These are phyloP conservation scores for Colletotrichum sp. DNA, from an alignment of 2,329 filamentous ascomycete species.

Conservation along the genomic window DNA sequence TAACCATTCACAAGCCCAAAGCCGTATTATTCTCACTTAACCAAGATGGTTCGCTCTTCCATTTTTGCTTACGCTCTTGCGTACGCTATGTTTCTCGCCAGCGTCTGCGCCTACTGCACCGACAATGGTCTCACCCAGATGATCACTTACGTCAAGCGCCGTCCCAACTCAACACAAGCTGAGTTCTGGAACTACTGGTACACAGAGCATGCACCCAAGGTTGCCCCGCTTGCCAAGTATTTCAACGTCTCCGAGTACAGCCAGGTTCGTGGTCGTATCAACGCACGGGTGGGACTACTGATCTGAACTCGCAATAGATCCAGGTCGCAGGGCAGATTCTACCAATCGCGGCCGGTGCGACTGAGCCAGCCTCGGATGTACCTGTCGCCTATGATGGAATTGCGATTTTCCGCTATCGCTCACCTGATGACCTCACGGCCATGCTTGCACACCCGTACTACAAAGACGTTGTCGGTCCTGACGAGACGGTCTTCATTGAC, in stretches of 20 bases:
- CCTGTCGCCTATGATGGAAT: slow-evolving; percentile 31
- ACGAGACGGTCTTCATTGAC: slow-evolving; percentile 33
- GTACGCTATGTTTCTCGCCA: not conserved
- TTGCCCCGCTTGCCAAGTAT: slow-evolving; percentile 28
- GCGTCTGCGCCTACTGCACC: slow-evolving; percentile 35
- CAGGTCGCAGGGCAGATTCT: slow-evolving; percentile 29
- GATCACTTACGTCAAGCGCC: slow-evolving; percentile 33
- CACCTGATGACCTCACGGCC: slow-evolving; percentile 22
- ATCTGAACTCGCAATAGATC: slow-evolving; percentile 18
- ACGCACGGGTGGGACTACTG: not conserved
- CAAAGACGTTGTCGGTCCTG: slow-evolving; percentile 28
- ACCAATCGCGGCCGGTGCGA: slow-evolving; percentile 24
- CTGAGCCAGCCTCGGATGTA: slow-evolving; percentile 19
- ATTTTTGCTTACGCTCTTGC: not conserved
- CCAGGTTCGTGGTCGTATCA: slow-evolving; percentile 23
- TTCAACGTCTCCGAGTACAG: slow-evolving; percentile 32
- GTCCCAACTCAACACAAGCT: slow-evolving; percentile 24
- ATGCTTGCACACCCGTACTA: slow-evolving; percentile 34
- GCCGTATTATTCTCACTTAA: not conserved
- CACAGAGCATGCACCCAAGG: slow-evolving; percentile 32
- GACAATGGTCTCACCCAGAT: slow-evolving; percentile 30
- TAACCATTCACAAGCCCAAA: not conserved
- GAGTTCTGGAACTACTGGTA: slow-evolving; percentile 35
- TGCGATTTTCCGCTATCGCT: slow-evolving; percentile 31
- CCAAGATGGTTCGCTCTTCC: not conserved